Conservation (phyloP, 2,329 filamentous ascomycete genomes). For the Colletotrichum sojae region DNA sequence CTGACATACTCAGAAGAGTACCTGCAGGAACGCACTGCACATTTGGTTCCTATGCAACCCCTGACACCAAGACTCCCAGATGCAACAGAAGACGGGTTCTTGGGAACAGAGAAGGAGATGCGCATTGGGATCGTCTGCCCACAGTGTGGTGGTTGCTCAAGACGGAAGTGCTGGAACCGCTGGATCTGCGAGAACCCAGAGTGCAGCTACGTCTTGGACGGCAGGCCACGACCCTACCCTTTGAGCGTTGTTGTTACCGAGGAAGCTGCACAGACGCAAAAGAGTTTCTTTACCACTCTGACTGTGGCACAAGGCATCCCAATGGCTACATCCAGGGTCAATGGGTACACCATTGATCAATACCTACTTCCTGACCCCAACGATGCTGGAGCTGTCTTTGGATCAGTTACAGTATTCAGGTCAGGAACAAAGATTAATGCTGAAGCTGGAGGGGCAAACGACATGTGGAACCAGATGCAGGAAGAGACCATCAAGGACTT, state of each 20-base stretch:
- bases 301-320: conserved; percentile 40
- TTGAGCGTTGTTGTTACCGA: conserved; percentile 41
- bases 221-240: conserved; percentile 45
- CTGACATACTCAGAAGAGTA: conserved; percentile 71
- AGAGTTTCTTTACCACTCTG: conserved; percentile 4
- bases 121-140: conserved; percentile 78
- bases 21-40: conserved; percentile 65
- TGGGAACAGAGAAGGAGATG: conserved; percentile 64
- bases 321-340: not conserved
- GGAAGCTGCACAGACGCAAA: conserved; percentile 28
- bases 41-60: conserved; percentile 52
- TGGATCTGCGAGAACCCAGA: conserved; percentile 71
- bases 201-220: conserved; percentile 63
- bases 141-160: conserved; percentile 72
- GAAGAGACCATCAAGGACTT: conserved; percentile 51
- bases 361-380: conserved; percentile 60
- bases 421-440: conserved; percentile 67
- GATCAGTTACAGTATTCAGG: conserved; percentile 69
- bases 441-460: conserved; percentile 69
- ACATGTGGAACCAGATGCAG: conserved; percentile 69
- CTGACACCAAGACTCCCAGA: conserved; percentile 56
- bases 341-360: conserved; percentile 31
- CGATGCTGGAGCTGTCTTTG: conserved; percentile 56
- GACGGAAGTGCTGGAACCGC: conserved; percentile 71
- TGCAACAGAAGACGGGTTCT: conserved; percentile 49